Conservation (phyloP, 1,284 basidiomycete species). For the Irpex lacteus region DNA sequence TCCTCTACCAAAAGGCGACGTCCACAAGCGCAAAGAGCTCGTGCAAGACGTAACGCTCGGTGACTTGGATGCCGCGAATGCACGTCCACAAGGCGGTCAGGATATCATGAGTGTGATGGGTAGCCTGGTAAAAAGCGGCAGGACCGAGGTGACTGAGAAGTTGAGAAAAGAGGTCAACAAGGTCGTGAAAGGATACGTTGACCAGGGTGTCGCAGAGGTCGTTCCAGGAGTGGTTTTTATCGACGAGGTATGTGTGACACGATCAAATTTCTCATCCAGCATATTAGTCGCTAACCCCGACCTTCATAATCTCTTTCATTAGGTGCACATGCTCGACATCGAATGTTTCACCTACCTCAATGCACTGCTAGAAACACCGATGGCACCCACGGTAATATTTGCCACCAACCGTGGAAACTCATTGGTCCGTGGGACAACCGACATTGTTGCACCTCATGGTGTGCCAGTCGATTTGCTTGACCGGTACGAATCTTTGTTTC, state of each 20-base stretch:
- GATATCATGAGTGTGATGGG: constrained; percentile 99
- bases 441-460: constrained; percentile 91
- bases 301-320: not conserved
- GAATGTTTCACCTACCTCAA: constrained; percentile 99
- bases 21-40: constrained; percentile 96
- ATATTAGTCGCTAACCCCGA: not conserved
- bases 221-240: constrained; percentile 98
- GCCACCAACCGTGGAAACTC: constrained; percentile 95
- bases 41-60: constrained; percentile 97
- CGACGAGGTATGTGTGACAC: constrained; percentile 71
- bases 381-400: constrained; percentile 96
- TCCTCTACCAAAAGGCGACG: constrained; percentile 95
- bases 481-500: constrained; percentile 45
- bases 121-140: constrained; percentile 89
- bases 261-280: not conserved
- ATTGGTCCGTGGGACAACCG: constrained; percentile 89
- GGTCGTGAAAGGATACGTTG: constrained; percentile 97
- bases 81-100: constrained; percentile 91
- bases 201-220: constrained; percentile 97
- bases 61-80: constrained; percentile 96
- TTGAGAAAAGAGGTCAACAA: constrained; percentile 95
- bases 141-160: constrained; percentile 98
- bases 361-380: constrained; percentile 90
- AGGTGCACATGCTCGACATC: constrained; percentile 99
- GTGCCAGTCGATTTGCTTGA: constrained; percentile 94